phyloP scores from a whole-genome alignment of 2,329 filamentous ascomycete species.

The Paraphaeosphaeria minitans region DNA sequence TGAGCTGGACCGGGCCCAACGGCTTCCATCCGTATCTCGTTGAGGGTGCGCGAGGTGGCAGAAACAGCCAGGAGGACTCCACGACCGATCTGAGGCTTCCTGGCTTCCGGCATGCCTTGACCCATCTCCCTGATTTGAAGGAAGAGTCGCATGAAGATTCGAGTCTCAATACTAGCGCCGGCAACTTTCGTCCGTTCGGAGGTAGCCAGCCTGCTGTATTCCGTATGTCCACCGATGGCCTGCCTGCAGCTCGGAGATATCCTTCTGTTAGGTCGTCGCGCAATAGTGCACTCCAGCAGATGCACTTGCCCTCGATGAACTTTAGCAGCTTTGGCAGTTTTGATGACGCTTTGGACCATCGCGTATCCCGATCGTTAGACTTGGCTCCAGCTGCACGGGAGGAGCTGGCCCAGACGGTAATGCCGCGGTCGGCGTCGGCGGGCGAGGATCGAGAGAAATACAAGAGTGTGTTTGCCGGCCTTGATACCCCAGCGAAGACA shows the following conservation, averaged over 20 bases:
- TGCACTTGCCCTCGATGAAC: slow-evolving; percentile 53
- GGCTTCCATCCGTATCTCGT: slow-evolving; percentile 16
- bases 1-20: slow-evolving; percentile 35
- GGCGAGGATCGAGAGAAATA: slow-evolving; percentile 52
- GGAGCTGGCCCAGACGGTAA: slow-evolving; percentile 37
- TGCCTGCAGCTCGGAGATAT: slow-evolving; percentile 21
- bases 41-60: slow-evolving; percentile 18
- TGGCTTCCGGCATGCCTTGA: slow-evolving; percentile 33
- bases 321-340: slow-evolving; percentile 55
- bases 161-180: slow-evolving; percentile 46
- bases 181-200: slow-evolving; percentile 33
- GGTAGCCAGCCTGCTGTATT: slow-evolving; percentile 25
- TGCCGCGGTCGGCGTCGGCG: slow-evolving; percentile 43
- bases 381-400: slow-evolving; percentile 34
- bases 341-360: slow-evolving; percentile 50
- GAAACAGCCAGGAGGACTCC: slow-evolving; percentile 30
- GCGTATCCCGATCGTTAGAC: slow-evolving; percentile 45
- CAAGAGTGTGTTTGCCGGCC: slow-evolving; percentile 51
- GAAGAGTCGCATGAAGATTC: slow-evolving; percentile 57
- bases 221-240: slow-evolving; percentile 25
- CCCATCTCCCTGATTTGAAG: slow-evolving; percentile 52
- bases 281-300: slow-evolving; percentile 27
- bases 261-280: slow-evolving; percentile 29
- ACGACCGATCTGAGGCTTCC: slow-evolving; percentile 40
- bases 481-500: slow-evolving; percentile 40